Evolutionary conservation across 2,329 filamentous ascomycete genomes (phyloP).

Genomic region (Verticillium longisporum): DNA sequence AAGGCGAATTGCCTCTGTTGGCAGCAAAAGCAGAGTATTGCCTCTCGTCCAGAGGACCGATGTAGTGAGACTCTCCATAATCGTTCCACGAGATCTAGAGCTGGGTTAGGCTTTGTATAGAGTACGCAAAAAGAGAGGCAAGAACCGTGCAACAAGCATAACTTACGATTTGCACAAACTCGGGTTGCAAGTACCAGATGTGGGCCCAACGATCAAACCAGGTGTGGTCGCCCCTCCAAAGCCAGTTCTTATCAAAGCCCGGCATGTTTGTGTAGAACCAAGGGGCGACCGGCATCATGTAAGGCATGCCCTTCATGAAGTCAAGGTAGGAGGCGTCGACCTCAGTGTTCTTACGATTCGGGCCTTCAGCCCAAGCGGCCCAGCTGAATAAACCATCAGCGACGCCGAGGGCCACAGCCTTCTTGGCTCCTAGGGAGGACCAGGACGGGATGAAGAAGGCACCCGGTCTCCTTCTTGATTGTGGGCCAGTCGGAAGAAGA

Average conservation of each 20-base stretch:
- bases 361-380: slow-evolving; percentile 26
- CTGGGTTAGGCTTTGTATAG: neutral
- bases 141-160: neutral
- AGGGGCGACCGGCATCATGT: slow-evolving; percentile 33
- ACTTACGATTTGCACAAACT: slow-evolving; percentile 45
- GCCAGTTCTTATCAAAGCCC: slow-evolving; percentile 53
- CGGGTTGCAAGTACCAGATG: slow-evolving; percentile 43
- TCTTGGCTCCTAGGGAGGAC: slow-evolving; percentile 27
- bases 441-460: slow-evolving; percentile 41
- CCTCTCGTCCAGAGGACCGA: slow-evolving; percentile 33
- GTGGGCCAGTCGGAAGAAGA: slow-evolving; percentile 34
- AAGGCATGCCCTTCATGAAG: slow-evolving; percentile 29
- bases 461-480: slow-evolving; percentile 26
- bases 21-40: neutral
- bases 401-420: slow-evolving; percentile 14
- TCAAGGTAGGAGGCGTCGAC: slow-evolving; percentile 9
- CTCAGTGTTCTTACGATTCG: slow-evolving; percentile 14
- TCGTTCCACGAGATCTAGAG: slow-evolving; percentile 33
- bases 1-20: slow-evolving; percentile 24
- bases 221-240: slow-evolving; percentile 52
- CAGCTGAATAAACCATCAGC: slow-evolving; percentile 30
- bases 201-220: slow-evolving; percentile 53
- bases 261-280: slow-evolving; percentile 48
- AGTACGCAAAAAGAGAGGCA: neutral
- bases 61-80: slow-evolving; percentile 49